Base-by-base conservation (phyloP, 1,139 yeast species). In the Candida tunisiensis region DNA sequence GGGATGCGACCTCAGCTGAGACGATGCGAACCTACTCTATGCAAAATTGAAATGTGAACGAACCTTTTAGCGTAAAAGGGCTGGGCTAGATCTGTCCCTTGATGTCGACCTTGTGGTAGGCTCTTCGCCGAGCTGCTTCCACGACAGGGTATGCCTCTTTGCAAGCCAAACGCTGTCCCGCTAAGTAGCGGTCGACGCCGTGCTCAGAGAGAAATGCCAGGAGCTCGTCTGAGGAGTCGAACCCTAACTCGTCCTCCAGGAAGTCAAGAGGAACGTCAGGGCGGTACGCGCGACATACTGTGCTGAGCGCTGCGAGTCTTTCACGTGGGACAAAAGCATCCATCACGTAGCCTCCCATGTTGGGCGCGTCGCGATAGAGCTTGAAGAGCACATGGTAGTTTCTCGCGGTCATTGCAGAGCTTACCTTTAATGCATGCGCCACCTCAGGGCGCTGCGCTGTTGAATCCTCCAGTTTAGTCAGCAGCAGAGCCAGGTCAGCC, bases 71-170 rank as follows among this genome's bases (percentile, higher is more conserved):
- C 9, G 9, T 17, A 17, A 9, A 17, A 9, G 8, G 7, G 7
- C n/a, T n/a, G n/a, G 21, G 4, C 23, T 33, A 78, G 12, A 75
- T 62, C 49, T 85, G 95, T 0, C 96, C 95, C 55, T 83, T 85
- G 34, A 85, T 83, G 46, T 85, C 95, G n/a, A 85, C 72, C 44
- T 66, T 75, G 33, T 60, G 65, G 38, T 65, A 65, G 16, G 55
- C 60, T 6, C 27, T 30, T 26, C 55, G 53, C 29, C 61, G 57
- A 11, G 65, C 55, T 6, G 55, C 52, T 27, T 59, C 59, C 8
- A 77, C 55, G 1, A 48, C 44, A 0, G 56, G 41, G 40, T 70
- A 57, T 0, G 78, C 65, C 24, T 60, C 55, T 15, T 57, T 49
- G 23, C 65, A 50, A 28, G 54, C 55, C 25, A 61, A 38, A 27